These are phyloP conservation scores for Teunomyces pallodes DNA, from an alignment of 805 yeast species.

Conservation along the genomic window DNA sequence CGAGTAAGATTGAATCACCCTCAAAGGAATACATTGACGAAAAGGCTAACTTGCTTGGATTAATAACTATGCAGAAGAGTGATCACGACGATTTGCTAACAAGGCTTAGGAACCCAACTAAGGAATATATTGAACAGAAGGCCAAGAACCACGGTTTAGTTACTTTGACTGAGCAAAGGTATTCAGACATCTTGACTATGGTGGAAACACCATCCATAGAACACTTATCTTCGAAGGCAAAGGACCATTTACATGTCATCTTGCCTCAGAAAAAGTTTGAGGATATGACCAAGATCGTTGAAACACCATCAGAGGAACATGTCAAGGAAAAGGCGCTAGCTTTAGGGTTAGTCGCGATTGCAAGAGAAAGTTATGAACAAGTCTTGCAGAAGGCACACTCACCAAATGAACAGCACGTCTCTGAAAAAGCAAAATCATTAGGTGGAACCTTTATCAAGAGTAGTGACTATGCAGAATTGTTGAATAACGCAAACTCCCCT, in stretches of 20 bases:
- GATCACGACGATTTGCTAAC: constrained; percentile 2
- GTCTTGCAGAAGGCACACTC: constrained; percentile 6
- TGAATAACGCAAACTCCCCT: constrained; percentile 13
- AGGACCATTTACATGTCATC: constrained; percentile 6
- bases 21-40: constrained; percentile 12
- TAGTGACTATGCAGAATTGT: constrained; percentile 18
- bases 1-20: constrained; percentile 10
- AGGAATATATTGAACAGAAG: constrained; percentile 4
- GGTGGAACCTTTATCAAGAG: constrained; percentile 7
- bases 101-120: constrained; percentile 2
- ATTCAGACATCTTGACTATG: constrained; percentile 12
- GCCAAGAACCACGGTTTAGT: constrained; percentile 1
- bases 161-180: constrained; percentile 6
- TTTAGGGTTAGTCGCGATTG: constrained; percentile 10
- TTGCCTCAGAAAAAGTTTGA: constrained; percentile 5
- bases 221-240: constrained; percentile 16
- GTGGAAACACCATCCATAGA: constrained; percentile 21
- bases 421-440: constrained; percentile 6
- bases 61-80: constrained; percentile 1
- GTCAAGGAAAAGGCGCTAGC: constrained; percentile 12
- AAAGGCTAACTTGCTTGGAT: constrained; percentile 8
- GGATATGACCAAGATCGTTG: constrained; percentile 3
- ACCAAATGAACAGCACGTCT: constrained; percentile 11
- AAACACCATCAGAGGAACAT: constrained; percentile 7
- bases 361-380: constrained; percentile 10